These are phyloP conservation scores for Colletotrichum horii DNA, from an alignment of 2,329 filamentous ascomycete genomes.

Conservation along the genomic window DNA sequence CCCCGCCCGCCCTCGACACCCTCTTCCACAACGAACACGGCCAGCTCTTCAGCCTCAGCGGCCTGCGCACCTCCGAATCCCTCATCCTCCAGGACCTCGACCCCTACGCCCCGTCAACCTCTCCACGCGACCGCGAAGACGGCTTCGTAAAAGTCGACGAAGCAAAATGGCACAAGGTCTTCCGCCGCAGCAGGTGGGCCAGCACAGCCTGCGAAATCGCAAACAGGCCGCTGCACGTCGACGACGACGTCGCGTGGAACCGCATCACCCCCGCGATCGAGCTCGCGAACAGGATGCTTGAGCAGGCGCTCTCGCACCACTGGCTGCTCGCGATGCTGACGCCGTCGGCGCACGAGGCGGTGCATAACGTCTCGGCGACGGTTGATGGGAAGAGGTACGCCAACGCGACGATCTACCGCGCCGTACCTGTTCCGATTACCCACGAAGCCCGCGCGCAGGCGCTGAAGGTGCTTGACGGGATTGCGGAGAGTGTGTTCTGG, in stretches of 20 bases:
- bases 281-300: neutral
- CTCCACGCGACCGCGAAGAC: too few relatives aligned
- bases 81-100: neutral
- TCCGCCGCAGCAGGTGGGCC: neutral
- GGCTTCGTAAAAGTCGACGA: conserved; percentile 4
- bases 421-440: neutral
- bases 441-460: neutral
- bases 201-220: neutral
- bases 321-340: neutral
- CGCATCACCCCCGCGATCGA: neutral
- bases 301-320: neutral
- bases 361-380: neutral
- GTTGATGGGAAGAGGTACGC: neutral
- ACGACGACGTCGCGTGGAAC: neutral
- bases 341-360: neutral
- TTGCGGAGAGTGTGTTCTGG: neutral
- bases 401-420: neutral
- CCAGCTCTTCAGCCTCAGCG: neutral
- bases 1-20: neutral
- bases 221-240: neutral
- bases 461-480: neutral
- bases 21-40: neutral
- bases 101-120: too few relatives aligned
- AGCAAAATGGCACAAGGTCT: neutral
- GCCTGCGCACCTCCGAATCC: neutral